Percentiles rank a stretch among this genome's conserved stretches.
These are phyloP conservation scores for Alternaria solani DNA, from an alignment of 2,329 filamentous ascomycete genomes.

Conservation along the genomic window DNA sequence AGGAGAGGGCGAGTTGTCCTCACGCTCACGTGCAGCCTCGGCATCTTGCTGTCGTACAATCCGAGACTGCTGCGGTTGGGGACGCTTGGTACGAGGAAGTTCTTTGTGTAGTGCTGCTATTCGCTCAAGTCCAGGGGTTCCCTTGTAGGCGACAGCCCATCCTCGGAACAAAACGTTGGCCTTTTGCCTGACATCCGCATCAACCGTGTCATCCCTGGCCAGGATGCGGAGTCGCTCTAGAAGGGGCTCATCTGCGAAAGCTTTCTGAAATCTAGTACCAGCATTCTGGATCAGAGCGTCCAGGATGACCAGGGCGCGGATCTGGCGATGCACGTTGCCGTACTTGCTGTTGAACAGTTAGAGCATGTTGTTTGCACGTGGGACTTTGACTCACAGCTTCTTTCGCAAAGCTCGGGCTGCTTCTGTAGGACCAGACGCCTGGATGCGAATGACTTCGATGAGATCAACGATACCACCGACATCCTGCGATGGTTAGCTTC, in stretches of 20 bases:
- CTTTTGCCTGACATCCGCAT: conserved; percentile 85
- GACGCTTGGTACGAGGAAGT: conserved; percentile 68
- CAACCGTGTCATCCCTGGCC: conserved; percentile 83
- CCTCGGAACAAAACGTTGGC: conserved; percentile 85
- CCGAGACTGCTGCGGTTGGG: conserved; percentile 76
- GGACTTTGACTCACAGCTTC: conserved; percentile 72
- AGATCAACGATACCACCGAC: conserved; percentile 90
- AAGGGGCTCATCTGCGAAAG: conserved; percentile 88
- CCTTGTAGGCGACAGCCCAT: conserved; percentile 85
- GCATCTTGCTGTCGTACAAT: conserved; percentile 82
- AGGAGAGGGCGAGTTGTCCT: conserved; percentile 55
- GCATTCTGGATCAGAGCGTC: conserved; percentile 96
- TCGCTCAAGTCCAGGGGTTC: conserved; percentile 78
- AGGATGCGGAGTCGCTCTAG: conserved; percentile 90
- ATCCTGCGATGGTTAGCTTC: conserved; percentile 52
- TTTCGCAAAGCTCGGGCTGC: conserved; percentile 92
- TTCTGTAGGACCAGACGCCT: conserved; percentile 84
- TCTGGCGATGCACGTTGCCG: conserved; percentile 89
- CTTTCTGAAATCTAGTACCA: conserved; percentile 82
- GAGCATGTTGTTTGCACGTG: neutral
- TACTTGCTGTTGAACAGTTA: conserved; percentile 73
- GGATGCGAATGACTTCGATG: conserved; percentile 91
- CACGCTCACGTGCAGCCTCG: conserved; percentile 73
- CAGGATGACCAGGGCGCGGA: conserved; percentile 85
- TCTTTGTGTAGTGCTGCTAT: conserved; percentile 81